Evolutionary conservation across 495 filamentous ascomycete genomes (phyloP).

Genomic region (Venustampulla echinocandica): DNA sequence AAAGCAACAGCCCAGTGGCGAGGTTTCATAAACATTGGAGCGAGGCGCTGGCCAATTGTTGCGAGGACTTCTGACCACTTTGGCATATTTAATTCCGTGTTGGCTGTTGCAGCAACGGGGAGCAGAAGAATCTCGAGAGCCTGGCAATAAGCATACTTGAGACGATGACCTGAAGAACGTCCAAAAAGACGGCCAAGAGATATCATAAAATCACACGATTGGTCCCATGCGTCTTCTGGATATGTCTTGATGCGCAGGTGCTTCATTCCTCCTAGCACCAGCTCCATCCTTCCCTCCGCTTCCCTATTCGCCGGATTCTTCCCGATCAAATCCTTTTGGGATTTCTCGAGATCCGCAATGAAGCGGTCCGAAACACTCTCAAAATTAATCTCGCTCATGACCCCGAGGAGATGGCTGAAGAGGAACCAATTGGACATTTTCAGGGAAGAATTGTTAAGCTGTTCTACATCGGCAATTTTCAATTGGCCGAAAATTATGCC

Average conservation of each 20-base stretch:
- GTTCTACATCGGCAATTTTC: conserved; percentile 76
- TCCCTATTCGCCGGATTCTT: conserved; percentile 55
- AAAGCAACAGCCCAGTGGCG: conserved; percentile 85
- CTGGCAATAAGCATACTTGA: conserved; percentile 92
- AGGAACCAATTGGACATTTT: conserved; percentile 91
- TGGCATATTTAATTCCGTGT: conserved; percentile 62
- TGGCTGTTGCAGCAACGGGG: conserved; percentile 74
- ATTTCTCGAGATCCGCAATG: conserved; percentile 65
- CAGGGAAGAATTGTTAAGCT: conserved; percentile 66
- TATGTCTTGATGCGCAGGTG: conserved; percentile 66
- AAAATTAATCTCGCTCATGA: conserved; percentile 91
- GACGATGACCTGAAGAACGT: conserved; percentile 71
- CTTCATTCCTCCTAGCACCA: conserved; percentile 84
- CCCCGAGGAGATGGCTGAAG: conserved; percentile 82
- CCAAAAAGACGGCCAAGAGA: conserved; percentile 72
- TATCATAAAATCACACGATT: conserved; percentile 81
- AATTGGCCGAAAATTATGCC: conserved; percentile 91
- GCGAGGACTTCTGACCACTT: conserved; percentile 82
- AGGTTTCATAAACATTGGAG: conserved; percentile 79
- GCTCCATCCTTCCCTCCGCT: conserved; percentile 68
- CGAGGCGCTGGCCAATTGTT: conserved; percentile 62
- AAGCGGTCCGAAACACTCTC: conserved; percentile 74
- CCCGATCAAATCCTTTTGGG: conserved; percentile 59
- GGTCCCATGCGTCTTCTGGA: conserved; percentile 68
- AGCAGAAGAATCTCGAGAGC: conserved; percentile 79